A percentile compares a stretch with the other conserved stretches of the same genome.
Conservation (phyloP, 495 filamentous ascomycete genomes). For the Tuber umbilicatum region DNA sequence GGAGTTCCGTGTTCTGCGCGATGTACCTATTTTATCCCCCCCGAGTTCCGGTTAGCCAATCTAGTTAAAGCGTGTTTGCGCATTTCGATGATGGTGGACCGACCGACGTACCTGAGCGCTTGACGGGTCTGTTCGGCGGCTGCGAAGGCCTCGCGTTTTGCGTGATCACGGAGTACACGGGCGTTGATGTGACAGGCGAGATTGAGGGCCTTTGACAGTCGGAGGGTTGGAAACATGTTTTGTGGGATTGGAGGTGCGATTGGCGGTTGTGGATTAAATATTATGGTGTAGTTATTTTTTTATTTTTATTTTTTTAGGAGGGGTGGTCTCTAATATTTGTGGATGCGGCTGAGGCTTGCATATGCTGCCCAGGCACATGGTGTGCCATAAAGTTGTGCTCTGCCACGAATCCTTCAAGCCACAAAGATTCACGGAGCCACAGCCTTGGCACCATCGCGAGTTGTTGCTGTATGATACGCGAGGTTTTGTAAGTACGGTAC, state of each 20-base stretch:
- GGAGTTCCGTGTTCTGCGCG: constrained; percentile 82
- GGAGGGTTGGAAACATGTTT: constrained; percentile 27
- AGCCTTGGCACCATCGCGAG: too few relatives aligned
- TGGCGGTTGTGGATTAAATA: background rate
- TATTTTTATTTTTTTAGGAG: too few relatives aligned
- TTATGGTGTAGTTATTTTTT: background rate
- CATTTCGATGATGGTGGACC: background rate
- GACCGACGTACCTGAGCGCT: constrained; percentile 59
- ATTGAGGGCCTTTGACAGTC: constrained; percentile 51
- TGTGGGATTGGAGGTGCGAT: background rate
- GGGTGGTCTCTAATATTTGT: too few relatives aligned
- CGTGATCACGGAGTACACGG: constrained; percentile 80
- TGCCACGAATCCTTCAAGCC: too few relatives aligned
- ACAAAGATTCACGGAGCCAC: too few relatives aligned
- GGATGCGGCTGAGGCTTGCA: too few relatives aligned
- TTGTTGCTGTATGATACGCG: too few relatives aligned
- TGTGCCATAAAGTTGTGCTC: too few relatives aligned
- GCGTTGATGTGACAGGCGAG: constrained; percentile 78
- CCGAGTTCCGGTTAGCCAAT: background rate
- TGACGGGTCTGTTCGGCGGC: constrained; percentile 73
- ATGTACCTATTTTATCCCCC: constrained; percentile 55
- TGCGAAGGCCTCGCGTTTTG: constrained; percentile 87
- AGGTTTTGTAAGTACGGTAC: too few relatives aligned
- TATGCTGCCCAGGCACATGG: too few relatives aligned
- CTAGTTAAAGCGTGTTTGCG: too few relatives aligned